Evolutionary conservation across 495 filamentous ascomycete species (phyloP).

Genomic region (Penicillium nucicola): DNA sequence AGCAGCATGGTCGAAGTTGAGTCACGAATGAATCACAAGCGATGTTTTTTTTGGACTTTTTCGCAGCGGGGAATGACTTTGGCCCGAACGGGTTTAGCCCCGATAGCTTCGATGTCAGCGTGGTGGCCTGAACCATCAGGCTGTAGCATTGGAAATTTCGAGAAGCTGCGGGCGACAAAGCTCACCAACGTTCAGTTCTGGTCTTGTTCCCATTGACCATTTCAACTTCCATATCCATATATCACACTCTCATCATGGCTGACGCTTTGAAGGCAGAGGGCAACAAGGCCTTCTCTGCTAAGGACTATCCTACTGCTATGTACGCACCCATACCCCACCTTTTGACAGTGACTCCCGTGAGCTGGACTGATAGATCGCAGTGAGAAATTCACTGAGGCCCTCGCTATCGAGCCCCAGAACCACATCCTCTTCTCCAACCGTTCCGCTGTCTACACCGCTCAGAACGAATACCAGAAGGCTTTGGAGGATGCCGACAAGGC

Average conservation of each 20-base stretch:
- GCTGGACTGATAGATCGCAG: conserved; percentile 41
- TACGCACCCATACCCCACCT: conserved; percentile 52
- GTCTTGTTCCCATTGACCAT: conserved; percentile 6
- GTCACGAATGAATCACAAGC: conserved; percentile 22
- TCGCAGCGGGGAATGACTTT: conserved; percentile 24
- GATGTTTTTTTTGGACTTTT: conserved; percentile 32
- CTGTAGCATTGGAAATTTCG: conserved; percentile 43
- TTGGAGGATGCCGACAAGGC: conserved; percentile 90
- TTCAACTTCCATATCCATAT: neutral
- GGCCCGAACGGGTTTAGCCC: conserved; percentile 26
- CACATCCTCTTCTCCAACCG: conserved; percentile 98
- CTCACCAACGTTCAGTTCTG: conserved; percentile 17
- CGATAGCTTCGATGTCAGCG: conserved; percentile 18
- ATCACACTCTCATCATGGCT: conserved; percentile 37
- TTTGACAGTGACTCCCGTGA: conserved; percentile 11
- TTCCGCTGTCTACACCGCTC: conserved; percentile 92
- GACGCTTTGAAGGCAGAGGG: conserved; percentile 85
- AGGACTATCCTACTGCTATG: conserved; percentile 95
- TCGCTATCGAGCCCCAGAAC: conserved; percentile 81
- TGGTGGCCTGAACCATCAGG: conserved; percentile 29
- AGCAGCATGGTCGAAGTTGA: conserved; percentile 21
- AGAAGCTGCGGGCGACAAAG: conserved; percentile 37
- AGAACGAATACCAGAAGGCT: conserved; percentile 79
- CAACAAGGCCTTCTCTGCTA: conserved; percentile 96
- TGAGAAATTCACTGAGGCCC: conserved; percentile 91